Conservation (phyloP, 306 rosid species). For the Aeschynomene evenia region DNA sequence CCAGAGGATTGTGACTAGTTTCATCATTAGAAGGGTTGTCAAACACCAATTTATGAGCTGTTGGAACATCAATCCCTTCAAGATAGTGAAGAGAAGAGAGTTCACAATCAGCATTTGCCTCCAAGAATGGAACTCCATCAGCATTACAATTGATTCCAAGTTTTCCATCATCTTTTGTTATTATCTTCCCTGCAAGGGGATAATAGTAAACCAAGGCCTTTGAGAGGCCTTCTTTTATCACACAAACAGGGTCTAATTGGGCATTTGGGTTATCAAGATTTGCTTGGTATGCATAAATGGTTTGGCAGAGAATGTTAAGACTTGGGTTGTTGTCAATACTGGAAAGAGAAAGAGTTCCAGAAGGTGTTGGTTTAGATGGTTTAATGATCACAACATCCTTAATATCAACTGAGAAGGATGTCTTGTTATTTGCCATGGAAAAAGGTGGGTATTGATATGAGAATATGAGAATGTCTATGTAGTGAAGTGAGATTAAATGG, state of each 20-base stretch:
- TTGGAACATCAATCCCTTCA: constrained; percentile 44
- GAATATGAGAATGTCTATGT: not conserved
- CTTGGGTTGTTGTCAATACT: constrained; percentile 36
- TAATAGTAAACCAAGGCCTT: constrained; percentile 43
- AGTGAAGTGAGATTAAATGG: constrained; percentile 14
- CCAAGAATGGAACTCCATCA: constrained; percentile 53
- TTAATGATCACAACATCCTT: constrained; percentile 35
- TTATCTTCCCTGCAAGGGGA: constrained; percentile 52
- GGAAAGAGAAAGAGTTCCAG: constrained; percentile 36
- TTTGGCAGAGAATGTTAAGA: constrained; percentile 33
- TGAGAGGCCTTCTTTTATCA: constrained; percentile 47
- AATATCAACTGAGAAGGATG: constrained; percentile 11
- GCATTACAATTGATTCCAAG: constrained; percentile 47
- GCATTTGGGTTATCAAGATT: constrained; percentile 14
- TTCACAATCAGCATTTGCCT: constrained; percentile 38
- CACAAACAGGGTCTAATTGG: constrained; percentile 34
- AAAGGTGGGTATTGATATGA: not conserved
- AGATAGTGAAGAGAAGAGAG: constrained; percentile 51
- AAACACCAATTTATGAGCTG: constrained; percentile 30
- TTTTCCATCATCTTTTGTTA: constrained; percentile 30
- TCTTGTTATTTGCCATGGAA: constrained; percentile 32
- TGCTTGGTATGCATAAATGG: constrained; percentile 36
- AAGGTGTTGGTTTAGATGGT: constrained; percentile 44
- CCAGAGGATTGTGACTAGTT: constrained; percentile 34
- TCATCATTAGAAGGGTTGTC: constrained; percentile 35